Base-by-base conservation (phyloP, 352 stramenopile species). In the Hyaloperonospora arabidopsidis region DNA sequence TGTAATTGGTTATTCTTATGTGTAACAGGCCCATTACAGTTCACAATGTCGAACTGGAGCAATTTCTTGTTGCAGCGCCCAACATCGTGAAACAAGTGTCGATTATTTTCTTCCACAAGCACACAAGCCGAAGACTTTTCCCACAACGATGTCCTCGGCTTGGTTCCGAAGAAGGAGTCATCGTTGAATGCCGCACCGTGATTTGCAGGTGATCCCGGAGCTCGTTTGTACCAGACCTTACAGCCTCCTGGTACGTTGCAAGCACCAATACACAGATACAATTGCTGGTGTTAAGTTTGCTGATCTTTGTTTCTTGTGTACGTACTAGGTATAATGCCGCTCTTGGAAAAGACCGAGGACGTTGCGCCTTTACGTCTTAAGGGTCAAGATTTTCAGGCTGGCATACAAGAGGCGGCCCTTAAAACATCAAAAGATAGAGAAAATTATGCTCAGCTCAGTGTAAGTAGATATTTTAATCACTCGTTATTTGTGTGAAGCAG, bases 51-150 rank as follows among this genome's bases (percentile, higher is more conserved):
- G 83, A 93, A 57, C 54, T 93, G 21, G 75, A 69, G 23, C 67
- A 60, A 23, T 45, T 93, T 52, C 68, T 93, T 19, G 50, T 90
- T 87, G 49, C 88, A 43, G 85, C 77, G 13, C 61, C 68, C 2
- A 70, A 67, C 13, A 59, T 65, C 15, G 58, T 90, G 2, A 65
- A 89, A 32, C 66, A 57, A 25, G 71, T 87, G 0, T 83, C 73
- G 15, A 91, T 93, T 93, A 91, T 40, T 71, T 63, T 19, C 57
- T 93, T 23, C 83, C 83, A 2, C 74, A 80, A 36, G 72, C 77
- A 76, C 11, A 13, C 86, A 79, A 45, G 65, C 89, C 2, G 76
- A 76, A 34, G 53, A 75, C 38, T 93, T 78, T 49, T 93, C 89
- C 61, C 83, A 93, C 57, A 80, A 93, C 52, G 83, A 93, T 50